phyloP scores from a whole-genome alignment of 495 filamentous ascomycete genomes.

The Penicillium dipodomyicola region DNA sequence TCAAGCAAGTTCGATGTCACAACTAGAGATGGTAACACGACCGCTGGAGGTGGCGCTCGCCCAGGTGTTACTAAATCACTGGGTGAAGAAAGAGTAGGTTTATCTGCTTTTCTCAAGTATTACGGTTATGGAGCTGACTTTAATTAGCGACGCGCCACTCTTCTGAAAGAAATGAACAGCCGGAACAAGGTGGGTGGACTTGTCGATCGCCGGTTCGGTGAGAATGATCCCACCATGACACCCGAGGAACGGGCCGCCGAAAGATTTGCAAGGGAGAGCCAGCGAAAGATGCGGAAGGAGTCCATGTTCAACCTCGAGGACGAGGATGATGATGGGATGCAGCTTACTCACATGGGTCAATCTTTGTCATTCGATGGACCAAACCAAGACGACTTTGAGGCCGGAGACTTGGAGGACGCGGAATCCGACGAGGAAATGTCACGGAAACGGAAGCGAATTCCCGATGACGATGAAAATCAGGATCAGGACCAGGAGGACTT shows the following conservation, averaged over 20 bases:
- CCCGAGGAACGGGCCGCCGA: slow-evolving; percentile 91
- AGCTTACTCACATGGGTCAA: slow-evolving; percentile 82
- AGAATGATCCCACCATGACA: slow-evolving; percentile 90
- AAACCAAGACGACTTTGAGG: slow-evolving; percentile 69
- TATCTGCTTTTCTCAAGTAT: slow-evolving; percentile 1
- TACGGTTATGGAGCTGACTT: slow-evolving; percentile 1
- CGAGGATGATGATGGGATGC: slow-evolving; percentile 61
- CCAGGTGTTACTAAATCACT: slow-evolving; percentile 81
- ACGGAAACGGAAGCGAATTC: slow-evolving; percentile 59
- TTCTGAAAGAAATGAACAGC: slow-evolving; percentile 80
- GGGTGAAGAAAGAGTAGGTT: slow-evolving; percentile 78
- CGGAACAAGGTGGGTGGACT: slow-evolving; percentile 90
- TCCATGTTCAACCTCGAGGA: slow-evolving; percentile 90
- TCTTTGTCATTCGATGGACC: slow-evolving; percentile 59
- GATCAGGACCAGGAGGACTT: slow-evolving; percentile 36
- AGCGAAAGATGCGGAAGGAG: slow-evolving; percentile 63
- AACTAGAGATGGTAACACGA: slow-evolving; percentile 51
- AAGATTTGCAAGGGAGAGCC: slow-evolving; percentile 83
- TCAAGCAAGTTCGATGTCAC: slow-evolving; percentile 76
- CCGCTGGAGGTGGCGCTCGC: slow-evolving; percentile 54
- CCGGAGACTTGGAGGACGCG: slow-evolving; percentile 63
- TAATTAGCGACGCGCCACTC: slow-evolving; percentile 67
- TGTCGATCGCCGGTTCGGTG: slow-evolving; percentile 89
- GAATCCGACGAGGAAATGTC: slow-evolving; percentile 61
- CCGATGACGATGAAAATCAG: slow-evolving; percentile 28